Conservation (phyloP, 2,329 filamentous ascomycete species). For the Monosporascus sp. region DNA sequence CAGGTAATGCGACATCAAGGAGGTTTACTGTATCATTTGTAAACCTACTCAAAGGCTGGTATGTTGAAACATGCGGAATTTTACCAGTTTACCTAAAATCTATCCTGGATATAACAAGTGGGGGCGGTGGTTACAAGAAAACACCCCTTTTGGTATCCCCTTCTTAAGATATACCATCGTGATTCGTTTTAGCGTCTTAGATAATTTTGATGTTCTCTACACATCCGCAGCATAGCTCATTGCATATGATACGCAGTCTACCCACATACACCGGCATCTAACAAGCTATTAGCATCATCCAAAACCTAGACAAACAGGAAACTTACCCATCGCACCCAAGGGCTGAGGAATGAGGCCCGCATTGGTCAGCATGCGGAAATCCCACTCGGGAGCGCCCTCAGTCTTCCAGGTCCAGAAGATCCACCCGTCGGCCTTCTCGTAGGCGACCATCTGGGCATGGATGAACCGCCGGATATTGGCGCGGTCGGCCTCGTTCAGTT, state of each 20-base stretch:
- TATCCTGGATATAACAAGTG: no score
- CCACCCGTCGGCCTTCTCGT: slow-evolving; percentile 71
- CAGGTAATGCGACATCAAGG: no score
- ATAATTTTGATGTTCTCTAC: no score
- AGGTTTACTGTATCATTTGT: no score
- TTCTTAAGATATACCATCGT: no score
- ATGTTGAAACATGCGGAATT: no score
- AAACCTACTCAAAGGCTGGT: no score
- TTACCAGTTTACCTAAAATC: no score
- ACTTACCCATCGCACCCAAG: slow-evolving; percentile 4
- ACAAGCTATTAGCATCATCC: background rate
- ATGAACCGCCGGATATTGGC: slow-evolving; percentile 65
- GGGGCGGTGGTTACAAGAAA: no score
- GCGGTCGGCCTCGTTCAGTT: slow-evolving; percentile 52
- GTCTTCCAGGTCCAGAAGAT: slow-evolving; percentile 82
- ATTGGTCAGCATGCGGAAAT: slow-evolving; percentile 45
- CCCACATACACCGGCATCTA: background rate
- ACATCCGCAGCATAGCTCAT: no score
- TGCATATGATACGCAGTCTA: background rate
- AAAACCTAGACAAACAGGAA: background rate
- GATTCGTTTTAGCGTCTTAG: no score
- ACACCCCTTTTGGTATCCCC: no score
- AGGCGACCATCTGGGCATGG: slow-evolving; percentile 69
- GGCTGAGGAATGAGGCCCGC: slow-evolving; percentile 10
- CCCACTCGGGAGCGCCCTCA: slow-evolving; percentile 69